Base-by-base conservation (phyloP, 1,284 basidiomycete genomes). In the Vanrija pseudolonga region DNA sequence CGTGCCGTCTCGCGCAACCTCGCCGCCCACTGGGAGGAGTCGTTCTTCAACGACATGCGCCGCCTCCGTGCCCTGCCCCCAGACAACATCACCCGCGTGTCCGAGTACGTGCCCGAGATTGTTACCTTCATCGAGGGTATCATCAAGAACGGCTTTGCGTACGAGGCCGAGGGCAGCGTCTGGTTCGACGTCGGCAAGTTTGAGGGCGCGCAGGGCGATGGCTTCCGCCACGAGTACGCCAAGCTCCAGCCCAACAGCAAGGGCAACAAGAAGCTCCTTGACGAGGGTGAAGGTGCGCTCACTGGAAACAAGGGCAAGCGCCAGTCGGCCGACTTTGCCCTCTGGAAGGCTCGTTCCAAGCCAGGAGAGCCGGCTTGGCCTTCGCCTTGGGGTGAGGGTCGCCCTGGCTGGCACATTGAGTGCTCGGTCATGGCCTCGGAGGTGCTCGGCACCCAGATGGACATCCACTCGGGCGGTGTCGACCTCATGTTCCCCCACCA, bases 391-490 rank as follows among this genome's bases (percentile, higher is more conserved):
- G 96, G 96, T 24, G 80, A 82, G 38, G 96, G 96, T n/a, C 83
- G 96, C 52, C 96, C 96, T 1, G 96, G 96, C 11, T 99, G 96
- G 96, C 96, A 99, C 74, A 98, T 99, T 56, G 96, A 99, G 75
- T 99, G 96, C 79, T 95, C 91, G 11, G 96, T 98, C 44, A 99
- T 99, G 96, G 95, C 94, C 15, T 90, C 86, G 55, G 93, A 88
- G 38, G 82, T 99, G 47, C 81, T 98, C 45, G 96, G 96, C 8
- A 83, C 88, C 54, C 87, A 86, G 55, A 93, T 99, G 85, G 96
- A 98, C 76, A 94, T 99, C 61, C 96, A 99, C 73, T 96, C 92
- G 6, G 96, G 96, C 45, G 96, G 96, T 14, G 86, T 93, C 47
- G 96, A 99, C 76, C 82, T 99, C 56, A 90, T 92, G 47, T 99